Conservation (phyloP, 202 grass and related monocot species). For the Schoenoplectus triqueter region DNA sequence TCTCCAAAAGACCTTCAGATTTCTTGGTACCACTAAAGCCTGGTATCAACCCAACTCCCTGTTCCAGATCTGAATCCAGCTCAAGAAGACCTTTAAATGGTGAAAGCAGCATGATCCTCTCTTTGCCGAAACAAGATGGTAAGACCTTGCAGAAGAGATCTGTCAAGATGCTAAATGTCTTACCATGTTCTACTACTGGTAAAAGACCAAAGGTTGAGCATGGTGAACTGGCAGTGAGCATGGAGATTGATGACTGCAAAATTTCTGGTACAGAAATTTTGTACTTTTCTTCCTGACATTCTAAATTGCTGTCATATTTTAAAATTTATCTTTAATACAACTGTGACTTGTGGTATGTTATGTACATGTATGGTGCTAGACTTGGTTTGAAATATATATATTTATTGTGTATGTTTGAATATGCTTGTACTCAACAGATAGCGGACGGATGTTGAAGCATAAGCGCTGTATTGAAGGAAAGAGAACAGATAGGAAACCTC, state of each 20-base stretch:
- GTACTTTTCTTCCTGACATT: constrained; percentile 37
- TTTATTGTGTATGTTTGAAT: constrained; percentile 47
- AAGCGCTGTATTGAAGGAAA: constrained; percentile 74
- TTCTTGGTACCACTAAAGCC: constrained; percentile 58
- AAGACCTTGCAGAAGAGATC: constrained; percentile 62
- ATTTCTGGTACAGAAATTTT: constrained; percentile 54
- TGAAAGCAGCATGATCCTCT: constrained; percentile 49
- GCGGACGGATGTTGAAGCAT: constrained; percentile 69
- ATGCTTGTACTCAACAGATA: constrained; percentile 59
- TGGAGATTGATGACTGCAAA: constrained; percentile 51
- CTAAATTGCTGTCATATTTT: constrained; percentile 1
- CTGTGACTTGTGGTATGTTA: constrained; percentile 27
- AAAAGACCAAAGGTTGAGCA: constrained; percentile 81
- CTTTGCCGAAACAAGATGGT: constrained; percentile 62
- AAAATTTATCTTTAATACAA: constrained; percentile 34
- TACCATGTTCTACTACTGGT: constrained; percentile 47
- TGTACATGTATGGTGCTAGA: constrained; percentile 37
- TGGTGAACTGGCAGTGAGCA: constrained; percentile 46
- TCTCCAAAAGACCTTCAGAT: constrained; percentile 50
- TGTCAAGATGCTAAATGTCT: constrained; percentile 66
- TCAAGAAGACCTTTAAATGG: constrained; percentile 59
- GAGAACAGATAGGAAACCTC: constrained; percentile 75
- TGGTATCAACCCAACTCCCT: constrained; percentile 43
- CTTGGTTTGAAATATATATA: constrained; percentile 37
- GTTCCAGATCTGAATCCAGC: constrained; percentile 59